Evolutionary conservation across 371 early-diverging fungal species (phyloP).

Genomic region (Saksenaea oblongispora): DNA sequence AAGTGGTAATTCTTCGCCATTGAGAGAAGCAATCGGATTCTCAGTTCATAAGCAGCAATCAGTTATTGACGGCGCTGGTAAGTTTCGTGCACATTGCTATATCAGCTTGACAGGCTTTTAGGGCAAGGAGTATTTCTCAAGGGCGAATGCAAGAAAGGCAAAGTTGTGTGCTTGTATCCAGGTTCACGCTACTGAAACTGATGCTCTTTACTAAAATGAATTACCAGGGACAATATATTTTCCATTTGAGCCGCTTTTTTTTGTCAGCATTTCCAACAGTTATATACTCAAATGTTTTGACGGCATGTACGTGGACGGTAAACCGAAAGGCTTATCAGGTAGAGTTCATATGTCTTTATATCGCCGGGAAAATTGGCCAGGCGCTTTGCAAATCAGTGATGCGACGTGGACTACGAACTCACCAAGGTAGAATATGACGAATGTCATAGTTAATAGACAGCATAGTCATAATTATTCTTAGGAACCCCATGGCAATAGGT

Average conservation of each 20-base stretch:
- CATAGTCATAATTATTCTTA: slow-evolving; percentile 9
- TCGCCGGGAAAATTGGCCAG: slow-evolving; percentile 58
- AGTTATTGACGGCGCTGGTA: slow-evolving; percentile 10
- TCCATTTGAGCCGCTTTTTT: slow-evolving; percentile 54
- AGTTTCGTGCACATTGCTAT: background rate
- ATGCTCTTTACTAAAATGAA: background rate
- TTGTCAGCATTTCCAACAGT: slow-evolving; percentile 53
- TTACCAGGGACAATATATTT: slow-evolving; percentile 46
- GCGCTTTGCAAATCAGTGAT: slow-evolving; percentile 53
- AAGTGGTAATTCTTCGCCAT: background rate
- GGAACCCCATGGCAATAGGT: slow-evolving; percentile 58
- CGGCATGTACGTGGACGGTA: slow-evolving; percentile 59
- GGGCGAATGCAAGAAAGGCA: slow-evolving; percentile 16
- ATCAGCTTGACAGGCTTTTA: background rate
- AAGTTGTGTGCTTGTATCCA: slow-evolving; percentile 38
- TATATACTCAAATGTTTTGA: slow-evolving; percentile 60
- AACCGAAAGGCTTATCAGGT: slow-evolving; percentile 48
- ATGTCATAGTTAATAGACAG: background rate
- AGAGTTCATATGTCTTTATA: slow-evolving; percentile 46
- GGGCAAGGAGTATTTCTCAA: slow-evolving; percentile 29
- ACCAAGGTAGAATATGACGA: slow-evolving; percentile 7
- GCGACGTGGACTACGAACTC: slow-evolving; percentile 47
- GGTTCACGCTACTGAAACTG: slow-evolving; percentile 3
- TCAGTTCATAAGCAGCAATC: slow-evolving; percentile 6
- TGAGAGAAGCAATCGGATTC: slow-evolving; percentile 2